These are phyloP conservation scores for Coffea eugenioides DNA, from an alignment of 257 asterid species.

Conservation along the genomic window DNA sequence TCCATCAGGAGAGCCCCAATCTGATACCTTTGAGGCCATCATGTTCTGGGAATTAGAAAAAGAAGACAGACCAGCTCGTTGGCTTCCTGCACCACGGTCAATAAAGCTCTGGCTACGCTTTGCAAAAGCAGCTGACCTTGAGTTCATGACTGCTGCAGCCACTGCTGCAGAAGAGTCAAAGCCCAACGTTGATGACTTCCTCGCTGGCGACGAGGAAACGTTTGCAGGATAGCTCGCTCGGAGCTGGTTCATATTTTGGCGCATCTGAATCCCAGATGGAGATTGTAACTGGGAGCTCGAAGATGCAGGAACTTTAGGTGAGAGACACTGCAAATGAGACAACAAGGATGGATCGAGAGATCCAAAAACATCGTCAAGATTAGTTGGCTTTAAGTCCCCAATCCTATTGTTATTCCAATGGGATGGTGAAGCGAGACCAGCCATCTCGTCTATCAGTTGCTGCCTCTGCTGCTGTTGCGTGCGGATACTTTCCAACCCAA, in stretches of 20 bases:
- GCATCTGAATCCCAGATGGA: constrained; percentile 57
- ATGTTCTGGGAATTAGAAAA: constrained; percentile 33
- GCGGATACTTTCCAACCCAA: constrained; percentile 55
- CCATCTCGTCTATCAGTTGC: constrained; percentile 62
- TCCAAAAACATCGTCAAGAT: constrained; percentile 72
- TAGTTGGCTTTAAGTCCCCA: constrained; percentile 60
- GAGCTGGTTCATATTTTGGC: constrained; percentile 59
- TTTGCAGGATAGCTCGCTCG: constrained; percentile 66
- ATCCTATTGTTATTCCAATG: constrained; percentile 40
- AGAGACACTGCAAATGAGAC: constrained; percentile 52
- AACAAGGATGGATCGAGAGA: constrained; percentile 60
- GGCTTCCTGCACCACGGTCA: constrained; percentile 44
- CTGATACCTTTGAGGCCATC: constrained; percentile 41
- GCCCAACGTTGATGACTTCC: constrained; percentile 52
- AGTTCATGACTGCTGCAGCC: constrained; percentile 85
- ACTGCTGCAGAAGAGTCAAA: constrained; percentile 84
- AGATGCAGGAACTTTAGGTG: constrained; percentile 44
- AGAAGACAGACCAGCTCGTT: constrained; percentile 24
- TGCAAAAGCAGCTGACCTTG: constrained; percentile 64
- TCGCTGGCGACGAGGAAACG: constrained; percentile 51
- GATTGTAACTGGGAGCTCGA: constrained; percentile 44
- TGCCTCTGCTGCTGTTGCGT: constrained; percentile 58
- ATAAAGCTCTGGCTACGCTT: constrained; percentile 92
- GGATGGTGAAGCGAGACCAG: constrained; percentile 59
- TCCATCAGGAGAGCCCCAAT: constrained; percentile 84